Evolutionary conservation across 345 rosid species (phyloP).

Genomic region (Jatropha curcas): DNA sequence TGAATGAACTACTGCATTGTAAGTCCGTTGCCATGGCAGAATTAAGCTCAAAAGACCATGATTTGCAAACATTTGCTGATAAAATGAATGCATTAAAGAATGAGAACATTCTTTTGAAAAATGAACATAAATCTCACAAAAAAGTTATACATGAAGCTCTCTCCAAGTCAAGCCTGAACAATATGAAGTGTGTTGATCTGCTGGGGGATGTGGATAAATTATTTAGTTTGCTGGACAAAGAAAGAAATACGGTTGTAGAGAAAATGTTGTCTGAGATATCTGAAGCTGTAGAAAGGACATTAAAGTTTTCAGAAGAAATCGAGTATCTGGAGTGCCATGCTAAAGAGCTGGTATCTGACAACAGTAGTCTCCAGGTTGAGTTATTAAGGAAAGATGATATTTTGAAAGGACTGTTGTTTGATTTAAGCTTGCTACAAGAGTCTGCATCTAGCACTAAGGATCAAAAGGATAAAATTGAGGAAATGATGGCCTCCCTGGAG

Average conservation of each 20-base stretch:
- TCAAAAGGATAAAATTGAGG: constrained; percentile 75
- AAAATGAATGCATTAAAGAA: constrained; percentile 37
- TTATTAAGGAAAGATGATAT: constrained; percentile 79
- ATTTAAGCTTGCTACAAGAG: constrained; percentile 83
- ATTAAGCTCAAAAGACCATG: constrained; percentile 41
- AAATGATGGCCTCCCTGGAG: constrained; percentile 59
- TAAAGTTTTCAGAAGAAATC: constrained; percentile 49
- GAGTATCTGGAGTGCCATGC: constrained; percentile 50
- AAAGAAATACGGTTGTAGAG: constrained; percentile 38
- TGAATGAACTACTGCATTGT: constrained; percentile 47
- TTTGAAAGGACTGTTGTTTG: constrained; percentile 76
- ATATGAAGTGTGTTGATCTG: constrained; percentile 35
- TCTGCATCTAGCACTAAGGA: constrained; percentile 80
- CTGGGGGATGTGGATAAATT: constrained; percentile 29
- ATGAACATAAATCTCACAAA: constrained; percentile 29
- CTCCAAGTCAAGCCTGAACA: constrained; percentile 35
- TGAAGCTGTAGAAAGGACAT: constrained; percentile 45
- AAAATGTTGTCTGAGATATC: constrained; percentile 47
- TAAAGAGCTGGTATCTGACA: constrained; percentile 55
- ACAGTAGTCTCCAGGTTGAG: constrained; percentile 59
- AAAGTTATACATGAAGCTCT: constrained; percentile 34
- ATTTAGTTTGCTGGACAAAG: constrained; percentile 28
- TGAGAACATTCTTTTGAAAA: constrained; percentile 42
- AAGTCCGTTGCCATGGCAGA: constrained; percentile 46
- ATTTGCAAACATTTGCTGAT: constrained; percentile 39